phyloP scores from a whole-genome alignment of 2,329 filamentous ascomycete species.

The Phaeophleospora eucalypticola region DNA sequence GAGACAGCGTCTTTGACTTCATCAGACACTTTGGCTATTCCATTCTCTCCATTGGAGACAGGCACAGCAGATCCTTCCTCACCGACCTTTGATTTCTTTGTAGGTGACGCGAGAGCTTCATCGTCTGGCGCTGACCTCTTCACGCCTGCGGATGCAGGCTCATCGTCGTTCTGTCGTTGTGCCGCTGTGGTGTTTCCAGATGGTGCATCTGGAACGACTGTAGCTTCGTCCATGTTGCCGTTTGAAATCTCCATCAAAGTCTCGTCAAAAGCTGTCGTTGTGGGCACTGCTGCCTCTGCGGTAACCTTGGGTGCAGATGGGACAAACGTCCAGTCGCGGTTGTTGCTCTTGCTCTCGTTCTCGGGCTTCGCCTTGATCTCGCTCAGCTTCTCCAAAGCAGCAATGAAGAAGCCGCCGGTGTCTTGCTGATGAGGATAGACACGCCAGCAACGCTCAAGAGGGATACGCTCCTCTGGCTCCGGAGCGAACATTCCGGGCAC shows the following conservation, averaged over 20 bases:
- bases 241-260: constrained; percentile 40
- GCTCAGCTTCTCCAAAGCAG: constrained; percentile 83
- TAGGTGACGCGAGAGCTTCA: constrained; percentile 35
- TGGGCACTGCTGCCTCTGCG: neutral
- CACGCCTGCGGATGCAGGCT: constrained; percentile 11
- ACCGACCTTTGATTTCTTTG: constrained; percentile 30
- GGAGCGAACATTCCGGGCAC: constrained; percentile 80
- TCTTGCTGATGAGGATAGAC: constrained; percentile 95
- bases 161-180: constrained; percentile 16
- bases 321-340: constrained; percentile 30
- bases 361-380: constrained; percentile 79
- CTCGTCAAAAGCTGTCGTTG: constrained; percentile 32
- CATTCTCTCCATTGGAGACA: neutral
- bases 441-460: constrained; percentile 84
- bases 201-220: constrained; percentile 9
- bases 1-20: constrained; percentile 20
- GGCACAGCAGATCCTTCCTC: constrained; percentile 5
- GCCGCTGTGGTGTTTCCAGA: constrained; percentile 11
- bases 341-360: constrained; percentile 47
- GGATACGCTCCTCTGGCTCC: constrained; percentile 57
- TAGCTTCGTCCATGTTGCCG: constrained; percentile 19
- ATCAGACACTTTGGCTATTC: too few relatives aligned
- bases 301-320: constrained; percentile 14
- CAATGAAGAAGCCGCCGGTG: constrained; percentile 96
- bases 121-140: constrained; percentile 42